phyloP scores from a whole-genome alignment of 78 protist species.

The Mastigamoeba balamuthi region DNA sequence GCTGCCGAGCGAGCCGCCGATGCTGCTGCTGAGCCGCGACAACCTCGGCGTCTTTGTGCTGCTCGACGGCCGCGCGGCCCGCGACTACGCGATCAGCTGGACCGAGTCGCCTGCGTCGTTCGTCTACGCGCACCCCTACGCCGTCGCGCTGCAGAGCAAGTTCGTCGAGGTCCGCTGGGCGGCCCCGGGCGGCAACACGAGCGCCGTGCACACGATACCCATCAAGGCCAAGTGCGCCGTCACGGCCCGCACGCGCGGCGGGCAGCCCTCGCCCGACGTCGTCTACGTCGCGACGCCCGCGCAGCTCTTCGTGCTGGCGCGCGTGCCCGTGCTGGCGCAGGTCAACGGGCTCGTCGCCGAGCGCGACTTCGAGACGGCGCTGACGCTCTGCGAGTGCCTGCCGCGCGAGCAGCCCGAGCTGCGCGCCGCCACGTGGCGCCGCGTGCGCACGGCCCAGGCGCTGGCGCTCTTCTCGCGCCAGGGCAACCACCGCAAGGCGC shows the following conservation, averaged over 20 bases:
- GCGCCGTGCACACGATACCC: not conserved
- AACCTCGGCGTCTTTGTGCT: not conserved
- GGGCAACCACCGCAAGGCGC: not conserved
- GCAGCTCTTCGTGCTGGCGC: not conserved
- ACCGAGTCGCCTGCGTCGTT: not conserved
- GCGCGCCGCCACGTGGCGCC: not conserved
- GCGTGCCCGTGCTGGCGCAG: not conserved
- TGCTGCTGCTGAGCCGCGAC: not conserved
- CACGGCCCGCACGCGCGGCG: not conserved
- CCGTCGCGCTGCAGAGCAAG: not conserved
- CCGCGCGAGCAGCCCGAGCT: not conserved
- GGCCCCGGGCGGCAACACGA: not conserved
- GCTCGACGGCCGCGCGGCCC: not conserved
- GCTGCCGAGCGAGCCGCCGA: too few relatives aligned
- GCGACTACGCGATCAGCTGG: not conserved
- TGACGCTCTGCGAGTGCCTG: not conserved
- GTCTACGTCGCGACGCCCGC: not conserved
- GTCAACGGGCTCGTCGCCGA: not conserved
- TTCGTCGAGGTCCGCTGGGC: not conserved
- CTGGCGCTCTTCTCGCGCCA: not conserved
- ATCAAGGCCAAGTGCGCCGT: not conserved
- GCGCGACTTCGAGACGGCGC: not conserved
- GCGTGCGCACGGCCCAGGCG: not conserved
- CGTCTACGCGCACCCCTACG: not conserved
- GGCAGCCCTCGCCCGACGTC: too few relatives aligned